A percentile compares a stretch with the other conserved stretches of the same genome.
Conservation (phyloP, 345 rosid species). For the Citrus reticulata region DNA sequence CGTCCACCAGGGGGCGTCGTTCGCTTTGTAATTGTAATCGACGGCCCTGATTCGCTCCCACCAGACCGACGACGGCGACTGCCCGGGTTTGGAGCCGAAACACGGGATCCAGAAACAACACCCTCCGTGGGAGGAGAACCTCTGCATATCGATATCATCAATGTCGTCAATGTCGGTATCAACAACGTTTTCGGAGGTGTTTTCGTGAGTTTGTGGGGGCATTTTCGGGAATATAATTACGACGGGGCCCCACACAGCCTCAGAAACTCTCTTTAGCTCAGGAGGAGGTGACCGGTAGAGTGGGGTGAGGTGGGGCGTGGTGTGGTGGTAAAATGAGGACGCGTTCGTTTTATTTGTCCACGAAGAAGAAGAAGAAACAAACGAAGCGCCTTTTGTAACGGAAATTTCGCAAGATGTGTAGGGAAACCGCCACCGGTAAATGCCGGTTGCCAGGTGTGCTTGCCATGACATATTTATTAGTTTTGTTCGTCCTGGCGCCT, state of each 20-base stretch:
- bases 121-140: constrained; percentile 28
- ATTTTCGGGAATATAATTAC: not conserved
- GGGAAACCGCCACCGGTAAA: not conserved
- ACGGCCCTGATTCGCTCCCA: constrained; percentile 39
- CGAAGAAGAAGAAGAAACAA: not conserved
- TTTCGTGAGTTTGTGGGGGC: constrained; percentile 14
- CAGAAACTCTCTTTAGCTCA: not conserved
- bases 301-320: too few species aligned
- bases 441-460: not conserved
- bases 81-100: constrained; percentile 16
- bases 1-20: constrained; percentile 33
- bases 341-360: not conserved
- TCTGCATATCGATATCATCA: not conserved
- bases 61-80: constrained; percentile 23
- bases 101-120: constrained; percentile 44
- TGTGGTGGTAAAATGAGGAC: too few species aligned
- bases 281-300: not conserved
- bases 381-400: not conserved
- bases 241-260: too few species aligned
- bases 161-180: constrained; percentile 20
- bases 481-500: too few species aligned
- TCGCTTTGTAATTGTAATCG: constrained; percentile 1
- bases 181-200: constrained; percentile 15
- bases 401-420: not conserved
- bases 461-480: not conserved